phyloP scores from a whole-genome alignment of 306 rosid genomes.

The Corylus avellana region DNA sequence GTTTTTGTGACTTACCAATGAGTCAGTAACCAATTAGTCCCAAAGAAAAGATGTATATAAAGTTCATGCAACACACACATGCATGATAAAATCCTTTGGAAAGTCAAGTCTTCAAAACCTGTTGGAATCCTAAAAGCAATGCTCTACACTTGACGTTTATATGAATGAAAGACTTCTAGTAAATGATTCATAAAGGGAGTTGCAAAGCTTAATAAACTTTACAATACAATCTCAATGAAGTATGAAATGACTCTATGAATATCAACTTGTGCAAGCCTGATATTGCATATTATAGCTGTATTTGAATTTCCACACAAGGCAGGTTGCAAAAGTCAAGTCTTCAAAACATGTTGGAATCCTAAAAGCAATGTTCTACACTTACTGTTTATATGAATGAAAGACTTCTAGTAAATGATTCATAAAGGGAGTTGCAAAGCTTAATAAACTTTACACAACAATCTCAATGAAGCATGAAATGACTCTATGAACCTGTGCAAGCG shows the following conservation, averaged over 20 bases:
- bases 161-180: background rate
- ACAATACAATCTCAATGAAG: slow-evolving; percentile 16
- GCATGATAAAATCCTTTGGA: background rate
- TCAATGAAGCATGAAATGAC: slow-evolving; percentile 16
- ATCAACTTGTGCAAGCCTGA: slow-evolving; percentile 74
- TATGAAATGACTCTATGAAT: slow-evolving; percentile 6
- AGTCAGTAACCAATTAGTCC: too few relatives aligned
- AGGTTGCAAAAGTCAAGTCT: slow-evolving; percentile 49
- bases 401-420: background rate
- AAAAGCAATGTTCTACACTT: background rate
- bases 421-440: background rate
- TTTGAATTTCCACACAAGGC: slow-evolving; percentile 95
- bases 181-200: background rate
- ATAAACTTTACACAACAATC: slow-evolving; percentile 3
- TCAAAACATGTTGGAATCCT: background rate
- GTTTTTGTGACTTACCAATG: too few relatives aligned
- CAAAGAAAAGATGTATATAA: too few relatives aligned
- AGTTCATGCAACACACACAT: background rate
- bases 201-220: background rate
- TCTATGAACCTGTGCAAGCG: slow-evolving; percentile 70
- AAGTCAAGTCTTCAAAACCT: background rate
- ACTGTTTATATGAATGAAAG: background rate
- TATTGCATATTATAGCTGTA: slow-evolving; percentile 93
- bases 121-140: background rate
- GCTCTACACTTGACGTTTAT: background rate